A percentile compares a stretch with the other conserved stretches of the same genome.
phyloP scores from a whole-genome alignment of 305 asterid genomes.

The Salvia sclarea region DNA sequence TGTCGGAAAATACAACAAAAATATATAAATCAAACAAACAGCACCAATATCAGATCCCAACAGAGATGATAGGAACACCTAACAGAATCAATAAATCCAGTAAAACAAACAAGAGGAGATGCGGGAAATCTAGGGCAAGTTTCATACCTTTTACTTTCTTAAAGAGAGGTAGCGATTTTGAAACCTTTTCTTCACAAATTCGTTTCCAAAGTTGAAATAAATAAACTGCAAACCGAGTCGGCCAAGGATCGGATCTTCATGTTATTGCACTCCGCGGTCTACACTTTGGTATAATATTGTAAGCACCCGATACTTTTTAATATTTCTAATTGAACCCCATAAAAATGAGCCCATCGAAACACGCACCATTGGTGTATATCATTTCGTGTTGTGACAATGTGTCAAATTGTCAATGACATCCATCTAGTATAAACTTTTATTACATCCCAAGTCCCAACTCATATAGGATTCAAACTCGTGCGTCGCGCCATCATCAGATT shows the following conservation, averaged over 20 bases:
- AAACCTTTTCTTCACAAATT: not conserved
- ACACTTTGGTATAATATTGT: not conserved
- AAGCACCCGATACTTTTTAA: not conserved
- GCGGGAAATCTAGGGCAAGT: slow-evolving; percentile 16
- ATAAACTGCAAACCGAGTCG: not conserved
- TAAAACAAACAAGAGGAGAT: not conserved
- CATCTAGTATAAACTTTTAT: no score
- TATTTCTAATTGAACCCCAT: not conserved
- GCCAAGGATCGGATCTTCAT: not conserved
- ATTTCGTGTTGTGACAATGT: no score
- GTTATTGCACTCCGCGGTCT: slow-evolving; percentile 12
- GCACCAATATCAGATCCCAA: not conserved
- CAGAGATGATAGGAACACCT: not conserved
- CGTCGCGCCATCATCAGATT: no score
- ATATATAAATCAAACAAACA: not conserved
- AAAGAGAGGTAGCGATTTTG: slow-evolving; percentile 9
- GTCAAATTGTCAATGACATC: no score
- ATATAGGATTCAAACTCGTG: no score
- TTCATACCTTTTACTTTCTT: slow-evolving; percentile 6
- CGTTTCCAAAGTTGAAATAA: not conserved
- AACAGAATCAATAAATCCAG: not conserved
- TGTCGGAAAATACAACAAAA: not conserved
- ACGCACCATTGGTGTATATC: no score
- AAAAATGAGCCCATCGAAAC: no score
- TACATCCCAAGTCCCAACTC: no score